Evolutionary conservation across 495 filamentous ascomycete genomes (phyloP), one percentile per base, ranked within the genome.

Genomic region (Chaetomium cochliodes): DNA sequence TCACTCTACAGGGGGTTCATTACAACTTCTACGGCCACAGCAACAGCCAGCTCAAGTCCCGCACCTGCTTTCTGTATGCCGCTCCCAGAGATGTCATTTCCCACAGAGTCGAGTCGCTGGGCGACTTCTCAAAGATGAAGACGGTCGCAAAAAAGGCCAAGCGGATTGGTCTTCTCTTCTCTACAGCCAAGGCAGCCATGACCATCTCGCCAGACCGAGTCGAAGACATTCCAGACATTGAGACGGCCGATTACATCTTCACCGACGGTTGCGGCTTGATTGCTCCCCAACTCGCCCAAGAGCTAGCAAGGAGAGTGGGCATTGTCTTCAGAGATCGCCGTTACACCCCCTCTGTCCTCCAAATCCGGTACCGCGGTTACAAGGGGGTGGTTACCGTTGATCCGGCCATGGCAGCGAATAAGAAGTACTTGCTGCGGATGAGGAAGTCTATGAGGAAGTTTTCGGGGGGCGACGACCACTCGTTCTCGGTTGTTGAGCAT

Each of bases 401-500:
- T 55, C 76, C 79, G 3, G 59, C 65, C 9, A 75, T 84, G 63
- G 70, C 63, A 51, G 41, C 58, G 23, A 47, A 59, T 1, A 55
- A 73, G 47, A 46, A 26, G 5, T 72, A 72, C 7, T 63, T 73
- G 46, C 70, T 80, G 16, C 74, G 77, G 59, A 76, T 84, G 65
- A 70, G 82, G 51, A 78, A 82, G 54, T 84, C 82, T 0, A 84
- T 84, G 82, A 79, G 76, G 63, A 84, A 84, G 61, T 78, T 84
- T 60, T 75, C 69, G 37, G 81, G 74, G 16, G 74, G 76, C 4
- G 66, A 73, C 16, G 79, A 83, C 69, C 51, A 69, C 44, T 78
- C 76, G 6, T 81, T 84, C 54, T 71, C 79, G 5, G 80, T 83
- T 0, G 80, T 84, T 0, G 79, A 78, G 22, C 75, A 79, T 51